Base-by-base conservation (phyloP, 2,329 filamentous ascomycete genomes). In the Fusarium papillatum region DNA sequence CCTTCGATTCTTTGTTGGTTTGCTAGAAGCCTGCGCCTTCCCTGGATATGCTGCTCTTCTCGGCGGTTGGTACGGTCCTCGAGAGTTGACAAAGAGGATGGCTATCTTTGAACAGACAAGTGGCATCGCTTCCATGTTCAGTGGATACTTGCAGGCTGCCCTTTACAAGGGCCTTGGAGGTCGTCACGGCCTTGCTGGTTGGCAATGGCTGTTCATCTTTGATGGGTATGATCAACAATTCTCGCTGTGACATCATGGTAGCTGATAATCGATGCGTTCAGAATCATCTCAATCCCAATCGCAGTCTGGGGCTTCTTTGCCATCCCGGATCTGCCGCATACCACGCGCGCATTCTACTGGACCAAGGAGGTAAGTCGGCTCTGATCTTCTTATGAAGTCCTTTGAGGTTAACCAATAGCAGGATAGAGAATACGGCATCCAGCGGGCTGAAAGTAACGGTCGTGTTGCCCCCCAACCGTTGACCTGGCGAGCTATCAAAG, bases 381-480 rank as follows among this genome's bases (percentile, higher is more conserved):
- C 38, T 26, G 24, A 26, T 26, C 24, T 26, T 26, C 24, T 26
- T 26, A 26, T 26, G 24, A 26, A 26, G 24, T 26, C 24, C 24
- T 26, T 26, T 26, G 24, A 26, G 24, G 24, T 26, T 26, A 26
- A 26, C 24, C 24, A 26, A 26, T 26, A 26, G 24, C 24, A 26
- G 24, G 24, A 26, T 26, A 26, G 24, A 26, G 24, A 72, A 66
- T 72, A 72, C 7, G 70, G 70, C 3, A 62, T 72, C 19, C 57
- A 41, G 9, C 24, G 70, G 9, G 70, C 70, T 14, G 70, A 72
- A 24, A 66, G 43, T 8, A 72, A 72, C 3, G 70, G 70, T 0
- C 66, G 70, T 16, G 70, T 64, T 7, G 70, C 70, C 5, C 70
- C 70, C 16, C 62, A 72, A 29, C 68, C 68, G 7, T 29, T 72